These are phyloP conservation scores for Cladosporium sp. DNA, from an alignment of 2,329 filamentous ascomycete genomes.

Conservation along the genomic window DNA sequence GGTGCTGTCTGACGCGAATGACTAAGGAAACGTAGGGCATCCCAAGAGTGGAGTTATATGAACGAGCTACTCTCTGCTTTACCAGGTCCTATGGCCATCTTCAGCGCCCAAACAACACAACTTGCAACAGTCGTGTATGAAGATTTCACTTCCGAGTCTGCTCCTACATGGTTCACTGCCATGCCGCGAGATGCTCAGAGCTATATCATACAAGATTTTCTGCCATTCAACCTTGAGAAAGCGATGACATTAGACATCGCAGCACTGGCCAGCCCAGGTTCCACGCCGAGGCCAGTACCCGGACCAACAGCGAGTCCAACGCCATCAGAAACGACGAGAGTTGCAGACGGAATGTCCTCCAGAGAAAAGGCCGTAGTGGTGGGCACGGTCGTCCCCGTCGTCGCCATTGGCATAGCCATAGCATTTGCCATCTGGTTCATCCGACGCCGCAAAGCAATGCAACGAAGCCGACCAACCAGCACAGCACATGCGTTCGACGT, in stretches of 20 bases:
- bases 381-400: neutral
- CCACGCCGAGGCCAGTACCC: neutral
- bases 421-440: neutral
- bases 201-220: neutral
- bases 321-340: too few species aligned
- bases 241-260: neutral
- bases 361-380: neutral
- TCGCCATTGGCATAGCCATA: neutral
- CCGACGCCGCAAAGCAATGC: neutral
- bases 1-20: neutral
- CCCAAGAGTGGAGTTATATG: neutral
- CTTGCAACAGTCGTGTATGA: neutral
- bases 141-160: neutral
- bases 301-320: neutral
- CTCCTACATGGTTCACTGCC: neutral
- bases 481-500: neutral
- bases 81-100: neutral
- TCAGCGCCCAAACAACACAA: neutral
- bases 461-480: neutral
- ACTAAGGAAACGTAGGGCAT: neutral
- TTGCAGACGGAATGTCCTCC: neutral
- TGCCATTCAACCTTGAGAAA: neutral
- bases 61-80: neutral
- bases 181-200: slow-evolving; percentile 2
- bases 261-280: neutral